phyloP scores from a whole-genome alignment of 2,329 filamentous ascomycete species.

The Xylaria sp. region DNA sequence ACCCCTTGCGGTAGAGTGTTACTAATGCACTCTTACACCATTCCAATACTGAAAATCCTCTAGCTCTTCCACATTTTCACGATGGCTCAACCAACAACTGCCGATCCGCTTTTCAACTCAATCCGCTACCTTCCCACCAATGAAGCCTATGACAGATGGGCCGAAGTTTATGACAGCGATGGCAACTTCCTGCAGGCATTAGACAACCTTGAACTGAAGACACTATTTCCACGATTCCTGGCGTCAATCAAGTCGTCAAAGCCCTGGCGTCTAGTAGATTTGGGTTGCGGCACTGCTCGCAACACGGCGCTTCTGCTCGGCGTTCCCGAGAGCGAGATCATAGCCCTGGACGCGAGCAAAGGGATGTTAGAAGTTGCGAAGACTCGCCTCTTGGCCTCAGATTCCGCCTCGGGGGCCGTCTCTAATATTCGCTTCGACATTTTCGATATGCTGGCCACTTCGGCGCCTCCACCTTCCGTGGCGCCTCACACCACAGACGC shows the following conservation, averaged over 20 bases:
- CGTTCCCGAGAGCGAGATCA: slow-evolving; percentile 53
- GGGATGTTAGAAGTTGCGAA: slow-evolving; percentile 68
- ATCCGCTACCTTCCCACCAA: slow-evolving; percentile 51
- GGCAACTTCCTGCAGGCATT: slow-evolving; percentile 74
- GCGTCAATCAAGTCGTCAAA: slow-evolving; percentile 45
- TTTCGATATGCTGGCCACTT: slow-evolving; percentile 52
- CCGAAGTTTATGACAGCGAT: slow-evolving; percentile 69
- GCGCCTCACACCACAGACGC: slow-evolving; percentile 53
- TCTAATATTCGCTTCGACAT: slow-evolving; percentile 46
- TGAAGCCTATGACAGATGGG: slow-evolving; percentile 52
- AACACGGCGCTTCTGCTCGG: slow-evolving; percentile 66
- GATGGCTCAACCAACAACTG: slow-evolving; percentile 25
- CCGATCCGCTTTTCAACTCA: slow-evolving; percentile 31
- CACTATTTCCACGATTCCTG: slow-evolving; percentile 62
- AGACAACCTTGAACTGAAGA: slow-evolving; percentile 66
- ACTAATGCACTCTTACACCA: not conserved
- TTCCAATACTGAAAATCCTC: not conserved
- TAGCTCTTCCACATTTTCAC: slow-evolving; percentile 8
- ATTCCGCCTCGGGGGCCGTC: not conserved
- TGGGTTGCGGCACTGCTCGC: slow-evolving; percentile 74
- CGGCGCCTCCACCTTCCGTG: slow-evolving; percentile 44
- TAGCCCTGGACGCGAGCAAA: slow-evolving; percentile 66
- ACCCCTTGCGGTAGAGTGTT: not conserved
- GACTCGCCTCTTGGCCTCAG: slow-evolving; percentile 46
- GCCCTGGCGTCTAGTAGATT: slow-evolving; percentile 63